Evolutionary conservation across 129 eudicot species (phyloP), one percentile per base, ranked within the genome.

Genomic region (Artemisia tridentata): DNA sequence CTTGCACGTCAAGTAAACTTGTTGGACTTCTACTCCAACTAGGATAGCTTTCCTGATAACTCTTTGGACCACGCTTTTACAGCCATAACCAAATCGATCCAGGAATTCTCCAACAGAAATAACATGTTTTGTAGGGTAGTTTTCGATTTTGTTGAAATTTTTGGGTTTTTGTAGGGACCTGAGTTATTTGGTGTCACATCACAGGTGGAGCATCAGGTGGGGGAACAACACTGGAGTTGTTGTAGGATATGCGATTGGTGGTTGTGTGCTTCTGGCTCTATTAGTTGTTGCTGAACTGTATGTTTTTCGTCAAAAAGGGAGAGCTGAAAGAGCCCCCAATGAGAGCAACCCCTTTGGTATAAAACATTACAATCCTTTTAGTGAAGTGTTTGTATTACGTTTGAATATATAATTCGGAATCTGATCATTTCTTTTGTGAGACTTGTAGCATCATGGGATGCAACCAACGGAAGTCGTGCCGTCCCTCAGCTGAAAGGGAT

Each of bases 401-500:
- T 31, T 29, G 8, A 7, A 27, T 48, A 27, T 57, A 82, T 50
- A 9, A 19, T 23, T 51, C 15, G 12, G n/a, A n/a, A 27, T 74
- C 14, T 49, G 2, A 47, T 8, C 5, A 16, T 66, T 18, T 64
- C 31, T 56, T 63, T 12, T 53, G 56, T 61, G 27, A 75, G 14
- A 41, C 11, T 38, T 81, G 72, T 82, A 87, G 97, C 83, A 68
- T 83, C 83, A 15, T 90, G 97, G 95, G 90, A 83, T 65, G 45
- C 60, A 19, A 85, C 55, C 63, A 75, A 64, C 53, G 68, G 82
- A 73, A 88, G 85, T 59, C 85, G 87, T 17, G 88, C 66, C 2
- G 87, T 83, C 45, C 97, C 89, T 65, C 95, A 85, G 74, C 38
- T 87, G 48, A 90, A 81, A 84, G 95, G 89, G 76, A 83, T 84